Conservation (phyloP, 164 flowering plant species). For the Tetracentron sinense region DNA sequence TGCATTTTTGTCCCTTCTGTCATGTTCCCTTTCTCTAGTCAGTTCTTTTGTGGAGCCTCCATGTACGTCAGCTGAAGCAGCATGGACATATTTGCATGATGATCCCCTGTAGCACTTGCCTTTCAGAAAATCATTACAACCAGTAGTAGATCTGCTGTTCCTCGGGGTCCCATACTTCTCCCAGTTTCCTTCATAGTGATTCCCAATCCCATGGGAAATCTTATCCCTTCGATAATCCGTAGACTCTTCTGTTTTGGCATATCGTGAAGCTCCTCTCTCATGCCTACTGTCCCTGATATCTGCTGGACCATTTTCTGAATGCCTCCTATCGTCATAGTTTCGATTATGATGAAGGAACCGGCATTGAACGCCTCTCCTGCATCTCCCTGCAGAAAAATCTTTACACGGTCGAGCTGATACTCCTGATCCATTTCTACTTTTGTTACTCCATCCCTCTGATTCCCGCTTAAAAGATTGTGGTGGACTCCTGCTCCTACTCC, state of each 20-base stretch:
- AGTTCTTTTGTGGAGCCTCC: constrained; percentile 13
- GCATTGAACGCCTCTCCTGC: constrained; percentile 59
- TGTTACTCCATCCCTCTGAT: constrained; percentile 35
- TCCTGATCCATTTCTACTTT: constrained; percentile 42
- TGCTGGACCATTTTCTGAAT: constrained; percentile 15
- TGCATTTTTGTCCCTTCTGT: constrained; percentile 26
- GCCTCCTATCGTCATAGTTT: constrained; percentile 31
- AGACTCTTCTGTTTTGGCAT: constrained; percentile 25
- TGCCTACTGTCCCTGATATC: constrained; percentile 37
- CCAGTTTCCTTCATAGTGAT: constrained; percentile 17
- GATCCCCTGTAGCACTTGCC: constrained; percentile 50
- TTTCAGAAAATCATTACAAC: constrained; percentile 41
- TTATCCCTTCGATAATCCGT: constrained; percentile 16
- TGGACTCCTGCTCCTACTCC: constrained; percentile 40
- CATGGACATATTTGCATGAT: constrained; percentile 49
- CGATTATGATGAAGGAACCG: constrained; percentile 47
- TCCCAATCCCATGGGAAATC: constrained; percentile 12
- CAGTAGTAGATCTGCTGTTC: constrained; percentile 25
- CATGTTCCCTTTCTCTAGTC: constrained; percentile 33
- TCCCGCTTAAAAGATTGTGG: constrained; percentile 36
- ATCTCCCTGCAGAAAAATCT: constrained; percentile 55
- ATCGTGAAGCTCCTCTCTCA: constrained; percentile 27
- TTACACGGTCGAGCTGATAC: constrained; percentile 37
- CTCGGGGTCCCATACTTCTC: constrained; percentile 24
- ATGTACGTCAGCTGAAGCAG: constrained; percentile 27